Conservation (phyloP, 2,329 filamentous ascomycete species). For the Daldinia sp. region DNA sequence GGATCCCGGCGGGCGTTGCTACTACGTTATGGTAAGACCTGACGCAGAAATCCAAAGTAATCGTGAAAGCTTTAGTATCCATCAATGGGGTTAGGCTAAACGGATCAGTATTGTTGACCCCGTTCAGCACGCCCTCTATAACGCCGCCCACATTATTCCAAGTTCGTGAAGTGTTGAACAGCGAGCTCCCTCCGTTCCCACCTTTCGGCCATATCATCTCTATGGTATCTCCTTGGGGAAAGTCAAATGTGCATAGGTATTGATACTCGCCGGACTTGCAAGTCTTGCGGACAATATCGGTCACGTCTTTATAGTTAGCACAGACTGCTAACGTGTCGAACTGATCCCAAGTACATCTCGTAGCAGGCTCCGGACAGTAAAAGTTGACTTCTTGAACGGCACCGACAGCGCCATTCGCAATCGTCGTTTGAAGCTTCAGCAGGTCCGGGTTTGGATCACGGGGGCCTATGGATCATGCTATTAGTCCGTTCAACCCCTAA, state of each 20-base stretch:
- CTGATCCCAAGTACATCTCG: not conserved
- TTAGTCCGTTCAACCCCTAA: not conserved
- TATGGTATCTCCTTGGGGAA: not conserved
- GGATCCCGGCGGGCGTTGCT: not conserved
- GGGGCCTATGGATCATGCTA: not conserved
- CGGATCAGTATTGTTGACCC: not conserved
- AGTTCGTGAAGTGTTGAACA: not conserved
- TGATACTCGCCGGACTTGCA: not conserved
- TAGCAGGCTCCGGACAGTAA: not conserved
- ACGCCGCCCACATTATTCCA: not conserved
- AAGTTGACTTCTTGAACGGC: not conserved
- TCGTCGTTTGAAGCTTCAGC: not conserved
- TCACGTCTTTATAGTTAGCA: not conserved
- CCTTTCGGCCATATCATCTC: not conserved
- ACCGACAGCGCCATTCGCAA: not conserved
- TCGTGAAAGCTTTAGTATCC: not conserved
- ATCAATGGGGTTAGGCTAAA: not conserved
- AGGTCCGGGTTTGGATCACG: not conserved
- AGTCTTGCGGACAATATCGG: not conserved
- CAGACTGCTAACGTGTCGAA: constrained; percentile 1
- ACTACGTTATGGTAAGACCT: not conserved
- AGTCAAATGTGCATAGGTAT: not conserved
- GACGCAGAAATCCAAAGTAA: constrained; percentile 2
- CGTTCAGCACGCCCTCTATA: not conserved
- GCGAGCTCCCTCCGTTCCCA: not conserved